phyloP scores from a whole-genome alignment of 352 stramenopile genomes.

The Pythium monospermum region DNA sequence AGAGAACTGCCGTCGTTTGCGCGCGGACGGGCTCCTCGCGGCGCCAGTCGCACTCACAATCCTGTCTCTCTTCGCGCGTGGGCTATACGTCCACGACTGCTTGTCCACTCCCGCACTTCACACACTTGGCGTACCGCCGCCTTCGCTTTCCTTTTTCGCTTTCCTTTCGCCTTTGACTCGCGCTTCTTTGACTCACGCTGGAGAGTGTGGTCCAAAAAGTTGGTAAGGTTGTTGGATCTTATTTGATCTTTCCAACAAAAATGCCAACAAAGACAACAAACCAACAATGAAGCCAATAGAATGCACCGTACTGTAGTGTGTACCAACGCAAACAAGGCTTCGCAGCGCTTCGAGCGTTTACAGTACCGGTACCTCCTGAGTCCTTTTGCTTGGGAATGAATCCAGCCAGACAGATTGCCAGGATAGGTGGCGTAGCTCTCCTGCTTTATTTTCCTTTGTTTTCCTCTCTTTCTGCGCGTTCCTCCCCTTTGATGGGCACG shows the following conservation, averaged over 20 bases:
- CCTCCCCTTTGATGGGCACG: background rate
- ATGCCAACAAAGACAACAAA: conserved; percentile 1
- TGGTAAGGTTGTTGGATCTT: background rate
- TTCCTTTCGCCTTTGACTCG: background rate
- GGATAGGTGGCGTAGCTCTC: background rate
- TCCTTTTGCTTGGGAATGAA: no score
- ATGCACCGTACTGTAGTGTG: no score
- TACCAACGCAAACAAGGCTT: no score
- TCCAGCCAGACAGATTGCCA: no score
- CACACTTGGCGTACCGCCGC: no score
- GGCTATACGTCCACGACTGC: no score
- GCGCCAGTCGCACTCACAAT: conserved; percentile 5
- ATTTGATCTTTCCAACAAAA: background rate
- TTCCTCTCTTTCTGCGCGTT: background rate
- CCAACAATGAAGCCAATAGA: background rate
- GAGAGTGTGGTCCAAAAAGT: no score
- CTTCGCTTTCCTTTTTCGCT: background rate
- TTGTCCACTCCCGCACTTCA: no score
- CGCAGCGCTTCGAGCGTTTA: no score
- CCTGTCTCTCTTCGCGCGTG: background rate
- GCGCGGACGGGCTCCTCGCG: conserved; percentile 6
- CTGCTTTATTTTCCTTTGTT: background rate
- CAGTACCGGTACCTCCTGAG: no score
- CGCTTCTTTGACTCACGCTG: no score
- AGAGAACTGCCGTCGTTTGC: conserved; percentile 8